Conservation (phyloP, 331 rosid species). For the Saraca asoca region DNA sequence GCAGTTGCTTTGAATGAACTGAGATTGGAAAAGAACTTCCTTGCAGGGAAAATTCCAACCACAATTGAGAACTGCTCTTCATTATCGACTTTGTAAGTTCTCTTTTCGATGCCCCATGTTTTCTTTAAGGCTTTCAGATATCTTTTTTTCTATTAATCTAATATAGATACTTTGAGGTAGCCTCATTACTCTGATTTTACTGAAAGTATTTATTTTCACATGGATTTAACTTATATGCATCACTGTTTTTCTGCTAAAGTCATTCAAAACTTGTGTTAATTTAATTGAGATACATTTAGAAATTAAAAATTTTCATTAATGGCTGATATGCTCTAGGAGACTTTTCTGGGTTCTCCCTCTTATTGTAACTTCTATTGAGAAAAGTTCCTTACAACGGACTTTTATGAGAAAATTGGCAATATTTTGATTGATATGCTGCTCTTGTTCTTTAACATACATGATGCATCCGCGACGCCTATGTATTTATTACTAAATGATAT, state of each 20-base stretch:
- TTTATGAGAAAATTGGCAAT: neutral
- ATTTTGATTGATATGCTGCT: neutral
- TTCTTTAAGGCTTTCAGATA: constrained; percentile 11
- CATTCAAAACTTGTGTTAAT: neutral
- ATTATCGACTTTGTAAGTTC: constrained; percentile 75
- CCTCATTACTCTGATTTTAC: neutral
- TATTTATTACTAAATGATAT: no score
- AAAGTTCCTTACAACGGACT: neutral
- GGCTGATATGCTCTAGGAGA: constrained; percentile 27
- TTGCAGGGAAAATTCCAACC: constrained; percentile 63
- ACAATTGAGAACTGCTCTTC: constrained; percentile 76
- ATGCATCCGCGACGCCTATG: no score
- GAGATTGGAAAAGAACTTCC: constrained; percentile 66
- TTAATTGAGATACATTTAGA: constrained; percentile 9
- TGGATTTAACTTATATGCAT: constrained; percentile 20
- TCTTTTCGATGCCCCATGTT: constrained; percentile 24
- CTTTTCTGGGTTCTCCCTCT: constrained; percentile 6
- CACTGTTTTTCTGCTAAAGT: constrained; percentile 12
- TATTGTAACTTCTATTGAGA: constrained; percentile 13
- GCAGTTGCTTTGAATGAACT: constrained; percentile 63
- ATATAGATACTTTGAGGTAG: neutral
- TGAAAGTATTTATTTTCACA: constrained; percentile 1
- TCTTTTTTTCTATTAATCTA: neutral
- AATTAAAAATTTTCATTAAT: constrained; percentile 17
- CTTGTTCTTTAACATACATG: constrained; percentile 24